A percentile compares a stretch with the other conserved stretches of the same genome.
These are phyloP conservation scores for Leishmania gerbilli DNA, from an alignment of 208 protist genomes.

Conservation along the genomic window DNA sequence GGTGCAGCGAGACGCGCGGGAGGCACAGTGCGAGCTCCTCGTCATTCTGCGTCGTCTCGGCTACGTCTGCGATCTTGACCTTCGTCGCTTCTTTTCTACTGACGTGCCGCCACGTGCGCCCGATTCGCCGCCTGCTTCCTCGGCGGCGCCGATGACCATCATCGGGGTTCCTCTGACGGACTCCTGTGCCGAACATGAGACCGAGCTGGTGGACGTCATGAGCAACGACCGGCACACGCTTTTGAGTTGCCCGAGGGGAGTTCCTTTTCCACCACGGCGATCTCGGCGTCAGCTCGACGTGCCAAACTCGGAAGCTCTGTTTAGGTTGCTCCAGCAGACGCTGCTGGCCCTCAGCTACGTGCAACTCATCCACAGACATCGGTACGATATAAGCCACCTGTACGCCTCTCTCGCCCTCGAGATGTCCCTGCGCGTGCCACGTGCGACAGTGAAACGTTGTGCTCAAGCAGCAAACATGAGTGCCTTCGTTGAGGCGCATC, in stretches of 20 bases:
- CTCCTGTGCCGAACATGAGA: constrained; percentile 51
- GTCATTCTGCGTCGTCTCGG: constrained; percentile 59
- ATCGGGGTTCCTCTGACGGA: constrained; percentile 17
- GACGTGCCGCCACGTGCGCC: background rate
- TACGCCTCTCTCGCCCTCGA: constrained; percentile 67
- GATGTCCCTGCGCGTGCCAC: constrained; percentile 26
- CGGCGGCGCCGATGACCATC: background rate
- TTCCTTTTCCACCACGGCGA: too few species aligned
- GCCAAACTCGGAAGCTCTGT: constrained; percentile 31
- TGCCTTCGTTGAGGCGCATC: background rate
- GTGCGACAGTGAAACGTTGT: background rate
- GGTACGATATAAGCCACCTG: constrained; percentile 52
- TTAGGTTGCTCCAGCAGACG: constrained; percentile 31
- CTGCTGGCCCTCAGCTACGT: constrained; percentile 65
- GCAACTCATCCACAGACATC: constrained; percentile 50
- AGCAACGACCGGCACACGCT: constrained; percentile 17
- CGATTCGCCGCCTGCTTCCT: background rate
- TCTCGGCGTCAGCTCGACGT: constrained; percentile 3
- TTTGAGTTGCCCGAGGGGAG: constrained; percentile 16
- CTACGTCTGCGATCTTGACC: constrained; percentile 76
- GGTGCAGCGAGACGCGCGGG: constrained; percentile 32
- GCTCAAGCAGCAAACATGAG: background rate
- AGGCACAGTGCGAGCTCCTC: constrained; percentile 72
- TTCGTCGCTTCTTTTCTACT: background rate
- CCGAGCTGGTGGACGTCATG: constrained; percentile 30